phyloP scores from a whole-genome alignment of 1,139 yeast genomes.

The Entelexis sorbosivorans region DNA sequence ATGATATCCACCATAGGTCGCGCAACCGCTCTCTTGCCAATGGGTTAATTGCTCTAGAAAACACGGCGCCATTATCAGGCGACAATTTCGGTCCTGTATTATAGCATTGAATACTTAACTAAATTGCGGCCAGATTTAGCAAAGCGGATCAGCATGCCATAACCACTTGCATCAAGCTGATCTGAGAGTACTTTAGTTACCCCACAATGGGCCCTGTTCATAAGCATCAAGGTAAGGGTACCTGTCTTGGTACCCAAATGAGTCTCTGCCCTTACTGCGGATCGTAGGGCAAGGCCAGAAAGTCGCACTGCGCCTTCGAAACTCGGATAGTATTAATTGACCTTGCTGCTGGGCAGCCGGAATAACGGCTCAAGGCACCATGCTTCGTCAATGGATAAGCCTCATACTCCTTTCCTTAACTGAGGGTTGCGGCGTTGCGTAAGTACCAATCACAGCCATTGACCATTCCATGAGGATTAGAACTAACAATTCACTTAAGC shows the following conservation, averaged over 20 bases:
- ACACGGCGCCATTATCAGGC: no score
- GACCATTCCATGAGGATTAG: background rate
- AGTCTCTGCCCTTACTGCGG: background rate
- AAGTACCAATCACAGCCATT: constrained; percentile 7
- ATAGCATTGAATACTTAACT: no score
- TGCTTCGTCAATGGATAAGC: background rate
- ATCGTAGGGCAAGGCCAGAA: background rate
- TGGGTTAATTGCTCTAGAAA: no score
- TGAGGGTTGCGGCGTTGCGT: constrained; percentile 22
- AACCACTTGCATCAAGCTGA: no score
- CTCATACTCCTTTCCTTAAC: background rate
- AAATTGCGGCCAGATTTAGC: no score
- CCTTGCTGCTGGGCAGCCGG: background rate
- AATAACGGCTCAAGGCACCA: background rate
- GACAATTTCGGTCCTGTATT: no score
- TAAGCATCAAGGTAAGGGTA: background rate
- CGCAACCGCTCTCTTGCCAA: no score
- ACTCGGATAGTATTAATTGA: background rate
- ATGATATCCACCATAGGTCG: no score
- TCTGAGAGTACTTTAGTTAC: no score
- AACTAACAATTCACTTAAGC: constrained; percentile 21
- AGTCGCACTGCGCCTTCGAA: background rate
- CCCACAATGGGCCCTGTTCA: background rate
- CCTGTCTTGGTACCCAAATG: no score
- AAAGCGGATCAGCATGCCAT: no score